Evolutionary conservation across 345 rosid genomes (phyloP).

Genomic region (Lepidium sativum): DNA sequence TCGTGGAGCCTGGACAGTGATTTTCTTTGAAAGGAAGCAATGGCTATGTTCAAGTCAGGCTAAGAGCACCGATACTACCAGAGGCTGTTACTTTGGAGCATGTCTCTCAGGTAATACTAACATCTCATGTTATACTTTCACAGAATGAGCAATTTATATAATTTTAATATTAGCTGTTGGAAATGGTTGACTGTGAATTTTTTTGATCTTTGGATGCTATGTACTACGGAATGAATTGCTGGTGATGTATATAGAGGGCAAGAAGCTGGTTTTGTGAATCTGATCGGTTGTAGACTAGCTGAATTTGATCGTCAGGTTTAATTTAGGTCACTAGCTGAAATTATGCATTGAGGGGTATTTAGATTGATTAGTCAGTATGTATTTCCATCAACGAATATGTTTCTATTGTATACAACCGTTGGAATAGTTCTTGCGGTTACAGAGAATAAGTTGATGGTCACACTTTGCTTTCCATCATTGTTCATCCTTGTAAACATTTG

Average conservation of each 20-base stretch:
- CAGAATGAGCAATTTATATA: not conserved
- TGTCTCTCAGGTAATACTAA: slow-evolving; percentile 61
- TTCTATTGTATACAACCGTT: not conserved
- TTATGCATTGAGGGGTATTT: not conserved
- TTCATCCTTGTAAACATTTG: not conserved
- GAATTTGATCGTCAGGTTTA: not conserved
- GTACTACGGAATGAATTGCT: not conserved
- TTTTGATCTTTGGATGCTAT: not conserved
- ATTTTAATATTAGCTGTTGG: not conserved
- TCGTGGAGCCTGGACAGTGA: slow-evolving; percentile 97
- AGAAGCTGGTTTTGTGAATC: not conserved
- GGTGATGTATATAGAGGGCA: not conserved
- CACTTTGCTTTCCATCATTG: not conserved
- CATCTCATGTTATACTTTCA: not conserved
- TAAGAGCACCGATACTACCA: slow-evolving; percentile 61
- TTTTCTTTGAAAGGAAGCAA: slow-evolving; percentile 70
- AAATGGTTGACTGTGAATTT: not conserved
- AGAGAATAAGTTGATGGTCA: not conserved
- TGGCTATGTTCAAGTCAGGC: slow-evolving; percentile 74
- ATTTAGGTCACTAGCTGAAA: not conserved
- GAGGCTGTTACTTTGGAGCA: slow-evolving; percentile 93
- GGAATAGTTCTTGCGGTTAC: not conserved
- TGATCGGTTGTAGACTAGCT: not conserved
- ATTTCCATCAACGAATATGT: not conserved
- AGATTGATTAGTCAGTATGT: not conserved